phyloP scores from a whole-genome alignment of 2,329 filamentous ascomycete genomes.

The Monosporascus sp. region DNA sequence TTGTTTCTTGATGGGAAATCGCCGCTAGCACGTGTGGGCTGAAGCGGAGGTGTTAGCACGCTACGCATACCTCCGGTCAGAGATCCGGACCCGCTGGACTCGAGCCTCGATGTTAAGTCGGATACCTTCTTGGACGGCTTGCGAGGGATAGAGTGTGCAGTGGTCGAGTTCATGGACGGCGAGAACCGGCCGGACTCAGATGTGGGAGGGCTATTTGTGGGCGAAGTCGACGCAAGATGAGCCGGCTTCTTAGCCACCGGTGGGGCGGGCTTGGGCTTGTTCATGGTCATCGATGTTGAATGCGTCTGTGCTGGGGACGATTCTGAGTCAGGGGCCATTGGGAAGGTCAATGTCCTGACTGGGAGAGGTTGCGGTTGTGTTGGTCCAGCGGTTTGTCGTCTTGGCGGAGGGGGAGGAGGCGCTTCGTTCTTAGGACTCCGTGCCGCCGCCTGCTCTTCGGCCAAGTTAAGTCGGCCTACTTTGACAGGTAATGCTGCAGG shows the following conservation, averaged over 20 bases:
- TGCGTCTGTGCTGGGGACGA: constrained; percentile 12
- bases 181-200: constrained; percentile 11
- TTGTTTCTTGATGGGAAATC: constrained; percentile 1
- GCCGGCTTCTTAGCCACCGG: constrained; percentile 59
- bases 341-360: constrained; percentile 33
- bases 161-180: constrained; percentile 13
- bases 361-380: constrained; percentile 12
- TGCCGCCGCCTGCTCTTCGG: constrained; percentile 31
- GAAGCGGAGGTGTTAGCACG: constrained; percentile 6
- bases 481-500: constrained; percentile 40
- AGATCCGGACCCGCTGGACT: constrained; percentile 16
- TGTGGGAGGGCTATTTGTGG: constrained; percentile 19
- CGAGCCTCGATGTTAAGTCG: constrained; percentile 23
- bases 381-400: constrained; percentile 21
- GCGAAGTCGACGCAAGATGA: constrained; percentile 38
- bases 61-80: constrained; percentile 26
- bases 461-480: constrained; percentile 37
- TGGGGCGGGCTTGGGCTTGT: constrained; percentile 29
- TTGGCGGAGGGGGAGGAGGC: constrained; percentile 39
- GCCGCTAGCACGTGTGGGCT: constrained; percentile 4
- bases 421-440: constrained; percentile 27
- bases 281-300: constrained; percentile 16
- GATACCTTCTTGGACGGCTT: constrained; percentile 22
- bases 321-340: constrained; percentile 9
- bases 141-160: constrained; percentile 20